phyloP scores from a whole-genome alignment of 306 rosid genomes.

The Acacia confusa region DNA sequence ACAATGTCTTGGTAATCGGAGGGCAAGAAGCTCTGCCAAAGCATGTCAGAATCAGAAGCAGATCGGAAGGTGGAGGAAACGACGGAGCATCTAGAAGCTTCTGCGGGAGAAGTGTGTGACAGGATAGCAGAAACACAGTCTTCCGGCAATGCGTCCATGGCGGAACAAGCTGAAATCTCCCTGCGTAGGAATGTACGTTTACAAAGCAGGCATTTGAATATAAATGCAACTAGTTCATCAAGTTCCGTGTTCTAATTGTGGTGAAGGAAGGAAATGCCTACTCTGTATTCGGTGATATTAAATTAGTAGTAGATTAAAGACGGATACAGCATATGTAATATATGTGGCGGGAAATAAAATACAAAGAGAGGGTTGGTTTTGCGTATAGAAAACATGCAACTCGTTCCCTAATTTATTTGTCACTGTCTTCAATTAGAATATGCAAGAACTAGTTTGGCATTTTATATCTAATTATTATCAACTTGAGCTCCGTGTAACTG shows the following conservation, averaged over 20 bases:
- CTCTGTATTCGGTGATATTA: background rate
- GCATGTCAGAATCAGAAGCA: conserved; percentile 43
- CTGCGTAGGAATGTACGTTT: background rate
- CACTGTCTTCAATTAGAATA: too few species aligned
- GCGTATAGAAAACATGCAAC: background rate
- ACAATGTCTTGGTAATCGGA: conserved; percentile 41
- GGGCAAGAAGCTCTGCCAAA: conserved; percentile 66
- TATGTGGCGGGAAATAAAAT: too few species aligned
- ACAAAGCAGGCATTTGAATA: background rate
- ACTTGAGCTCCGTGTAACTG: background rate
- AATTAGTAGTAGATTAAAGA: background rate
- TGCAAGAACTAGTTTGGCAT: background rate
- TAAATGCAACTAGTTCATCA: background rate
- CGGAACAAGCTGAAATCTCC: background rate
- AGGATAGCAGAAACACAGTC: conserved; percentile 50
- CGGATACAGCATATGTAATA: background rate
- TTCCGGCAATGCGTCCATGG: conserved; percentile 41
- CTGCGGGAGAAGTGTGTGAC: conserved; percentile 48
- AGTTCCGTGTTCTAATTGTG: background rate
- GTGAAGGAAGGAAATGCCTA: background rate
- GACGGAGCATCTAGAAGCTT: conserved; percentile 42
- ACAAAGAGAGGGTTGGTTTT: too few species aligned
- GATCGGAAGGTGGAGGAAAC: conserved; percentile 48
- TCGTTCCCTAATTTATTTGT: background rate
- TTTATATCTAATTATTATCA: too few species aligned